Percentiles rank a stretch among this genome's conserved stretches.
phyloP scores from a whole-genome alignment of 1,284 basidiomycete species.

The Pisolithus thermaeus region DNA sequence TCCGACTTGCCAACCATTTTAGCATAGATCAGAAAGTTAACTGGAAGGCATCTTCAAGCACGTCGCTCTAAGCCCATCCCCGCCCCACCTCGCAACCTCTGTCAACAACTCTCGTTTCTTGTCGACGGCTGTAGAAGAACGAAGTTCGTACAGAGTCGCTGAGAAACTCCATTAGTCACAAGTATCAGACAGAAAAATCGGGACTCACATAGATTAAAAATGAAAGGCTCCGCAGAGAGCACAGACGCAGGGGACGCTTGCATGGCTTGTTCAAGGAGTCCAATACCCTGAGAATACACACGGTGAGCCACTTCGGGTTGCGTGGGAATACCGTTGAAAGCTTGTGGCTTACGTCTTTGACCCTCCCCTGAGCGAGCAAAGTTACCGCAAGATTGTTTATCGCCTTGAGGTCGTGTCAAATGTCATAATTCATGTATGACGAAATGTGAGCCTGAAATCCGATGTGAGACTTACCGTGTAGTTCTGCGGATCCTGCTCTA shows the following conservation, averaged over 20 bases:
- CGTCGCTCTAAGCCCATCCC: slow-evolving; percentile 71
- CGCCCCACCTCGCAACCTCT: slow-evolving; percentile 76
- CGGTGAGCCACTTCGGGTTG: neutral
- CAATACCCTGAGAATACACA: slow-evolving; percentile 47
- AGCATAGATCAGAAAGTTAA: slow-evolving; percentile 18
- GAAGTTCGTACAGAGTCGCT: slow-evolving; percentile 79
- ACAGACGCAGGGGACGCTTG: slow-evolving; percentile 58
- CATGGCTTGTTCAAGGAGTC: slow-evolving; percentile 57
- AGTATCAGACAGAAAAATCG: neutral
- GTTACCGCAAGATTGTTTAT: slow-evolving; percentile 73
- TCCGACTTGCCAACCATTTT: neutral
- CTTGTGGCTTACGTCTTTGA: slow-evolving; percentile 52
- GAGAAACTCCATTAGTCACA: slow-evolving; percentile 1
- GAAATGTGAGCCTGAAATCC: neutral
- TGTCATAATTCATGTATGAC: neutral
- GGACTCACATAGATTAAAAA: slow-evolving; percentile 73
- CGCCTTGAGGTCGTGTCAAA: slow-evolving; percentile 40
- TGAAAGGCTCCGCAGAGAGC: slow-evolving; percentile 68
- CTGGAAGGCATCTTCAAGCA: slow-evolving; percentile 73
- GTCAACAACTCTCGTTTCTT: slow-evolving; percentile 68
- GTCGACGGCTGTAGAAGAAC: slow-evolving; percentile 59
- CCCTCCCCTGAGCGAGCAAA: slow-evolving; percentile 58
- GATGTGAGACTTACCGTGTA: slow-evolving; percentile 43
- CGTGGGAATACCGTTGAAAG: neutral
- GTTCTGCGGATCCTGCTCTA: slow-evolving; percentile 50